Evolutionary conservation across 1,284 basidiomycete species (phyloP).

Genomic region (Fomitopsis palustris): DNA sequence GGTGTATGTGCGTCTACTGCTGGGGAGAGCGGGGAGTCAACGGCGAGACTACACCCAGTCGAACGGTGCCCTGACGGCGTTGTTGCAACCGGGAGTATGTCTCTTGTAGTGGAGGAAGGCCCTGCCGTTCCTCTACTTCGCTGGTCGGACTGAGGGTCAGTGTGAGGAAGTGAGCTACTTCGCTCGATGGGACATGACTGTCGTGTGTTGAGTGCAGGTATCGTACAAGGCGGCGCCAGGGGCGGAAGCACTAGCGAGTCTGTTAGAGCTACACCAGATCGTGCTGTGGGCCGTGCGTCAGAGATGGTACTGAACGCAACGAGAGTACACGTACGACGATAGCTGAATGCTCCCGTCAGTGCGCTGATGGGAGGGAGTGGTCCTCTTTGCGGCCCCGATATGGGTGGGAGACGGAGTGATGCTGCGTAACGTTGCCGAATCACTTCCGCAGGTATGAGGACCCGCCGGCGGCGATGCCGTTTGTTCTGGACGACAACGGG

Average conservation of each 20-base stretch:
- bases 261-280: background rate
- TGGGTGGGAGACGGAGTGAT: background rate
- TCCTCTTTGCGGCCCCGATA: background rate
- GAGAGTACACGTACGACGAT: background rate
- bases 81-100: too few relatives aligned
- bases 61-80: too few relatives aligned
- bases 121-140: too few relatives aligned
- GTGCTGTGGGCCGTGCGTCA: background rate
- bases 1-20: too few relatives aligned
- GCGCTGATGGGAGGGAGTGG: background rate
- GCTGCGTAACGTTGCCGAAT: background rate
- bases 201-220: too few relatives aligned
- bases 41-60: too few relatives aligned
- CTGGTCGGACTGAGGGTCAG: too few relatives aligned
- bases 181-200: too few relatives aligned
- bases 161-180: too few relatives aligned
- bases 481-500: background rate
- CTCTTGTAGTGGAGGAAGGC: too few relatives aligned
- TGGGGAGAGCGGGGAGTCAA: too few relatives aligned
- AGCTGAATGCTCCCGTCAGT: background rate
- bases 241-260: background rate
- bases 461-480: background rate
- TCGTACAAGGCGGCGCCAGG: background rate
- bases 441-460: background rate
- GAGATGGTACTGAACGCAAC: background rate